Evolutionary conservation across 176 grass and related monocot species (phyloP).

Genomic region (Rhynchospora pubera): DNA sequence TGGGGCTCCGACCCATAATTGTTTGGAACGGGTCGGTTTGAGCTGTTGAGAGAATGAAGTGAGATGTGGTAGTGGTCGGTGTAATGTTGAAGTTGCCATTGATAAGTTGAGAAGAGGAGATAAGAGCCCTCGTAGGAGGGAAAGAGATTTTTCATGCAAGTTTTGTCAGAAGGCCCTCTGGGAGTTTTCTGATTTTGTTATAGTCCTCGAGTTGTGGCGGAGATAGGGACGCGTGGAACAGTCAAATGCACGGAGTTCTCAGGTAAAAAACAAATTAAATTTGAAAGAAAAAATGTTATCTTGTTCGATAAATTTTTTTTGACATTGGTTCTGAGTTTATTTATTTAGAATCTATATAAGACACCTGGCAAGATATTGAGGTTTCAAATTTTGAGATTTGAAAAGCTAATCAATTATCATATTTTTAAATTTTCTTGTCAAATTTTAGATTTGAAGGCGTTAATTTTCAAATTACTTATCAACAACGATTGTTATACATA

Average conservation of each 20-base stretch:
- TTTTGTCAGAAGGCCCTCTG: conserved; percentile 12
- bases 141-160: neutral
- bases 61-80: neutral
- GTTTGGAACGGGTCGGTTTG: neutral
- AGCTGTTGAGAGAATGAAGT: neutral
- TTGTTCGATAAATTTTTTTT: no score
- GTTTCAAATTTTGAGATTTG: no score
- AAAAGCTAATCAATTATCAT: no score
- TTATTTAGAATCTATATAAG: no score
- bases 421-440: no score
- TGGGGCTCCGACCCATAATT: neutral
- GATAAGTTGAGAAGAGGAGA: conserved; percentile 10
- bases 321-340: no score
- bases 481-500: no score
- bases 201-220: neutral
- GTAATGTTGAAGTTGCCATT: conserved; percentile 29
- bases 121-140: neutral
- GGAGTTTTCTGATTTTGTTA: conserved; percentile 2
- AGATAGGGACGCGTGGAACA: conserved; percentile 3
- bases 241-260: neutral
- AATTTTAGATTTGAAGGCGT: no score
- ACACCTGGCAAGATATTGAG: no score
- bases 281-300: no score
- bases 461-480: no score
- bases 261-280: neutral